Evolutionary conservation across 495 filamentous ascomycete species (phyloP).

Genomic region (Daldinia bambusicola): DNA sequence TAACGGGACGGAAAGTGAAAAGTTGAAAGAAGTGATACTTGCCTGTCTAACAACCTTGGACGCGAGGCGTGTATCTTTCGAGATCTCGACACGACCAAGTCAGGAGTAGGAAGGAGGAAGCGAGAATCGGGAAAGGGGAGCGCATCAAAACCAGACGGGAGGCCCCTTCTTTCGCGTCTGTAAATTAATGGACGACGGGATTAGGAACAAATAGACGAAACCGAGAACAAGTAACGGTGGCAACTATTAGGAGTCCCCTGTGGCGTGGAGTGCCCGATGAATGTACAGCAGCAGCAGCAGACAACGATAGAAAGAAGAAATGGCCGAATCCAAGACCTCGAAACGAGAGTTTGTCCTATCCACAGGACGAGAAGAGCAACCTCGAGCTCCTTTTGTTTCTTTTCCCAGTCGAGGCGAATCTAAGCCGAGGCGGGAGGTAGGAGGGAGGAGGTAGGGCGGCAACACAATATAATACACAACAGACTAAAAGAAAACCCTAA

Average conservation of each 20-base stretch:
- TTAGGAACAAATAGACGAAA: constrained; percentile 42
- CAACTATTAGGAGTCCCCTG: constrained; percentile 32
- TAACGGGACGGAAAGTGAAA: not conserved
- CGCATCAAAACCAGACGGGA: constrained; percentile 22
- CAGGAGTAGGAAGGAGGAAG: constrained; percentile 20
- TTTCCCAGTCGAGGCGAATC: constrained; percentile 30
- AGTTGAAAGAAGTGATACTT: constrained; percentile 18
- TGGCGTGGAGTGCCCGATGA: constrained; percentile 32
- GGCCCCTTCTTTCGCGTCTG: not conserved
- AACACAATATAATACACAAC: constrained; percentile 47
- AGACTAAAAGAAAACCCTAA: constrained; percentile 49
- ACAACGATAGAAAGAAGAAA: constrained; percentile 45
- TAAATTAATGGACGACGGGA: constrained; percentile 33
- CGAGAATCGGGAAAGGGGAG: not conserved
- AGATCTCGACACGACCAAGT: constrained; percentile 28
- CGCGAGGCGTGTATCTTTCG: constrained; percentile 14
- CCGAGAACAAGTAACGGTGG: constrained; percentile 43
- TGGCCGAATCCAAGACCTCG: constrained; percentile 31
- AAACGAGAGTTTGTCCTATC: constrained; percentile 41
- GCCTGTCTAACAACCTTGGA: constrained; percentile 29
- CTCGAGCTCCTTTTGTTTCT: constrained; percentile 21
- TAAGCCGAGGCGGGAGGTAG: constrained; percentile 39
- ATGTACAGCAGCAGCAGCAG: constrained; percentile 15
- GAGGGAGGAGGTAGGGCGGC: constrained; percentile 44
- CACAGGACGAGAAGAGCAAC: constrained; percentile 20